These are phyloP conservation scores for Ogataea hybrid DNA, from an alignment of 1,139 yeast genomes.

Conservation along the genomic window DNA sequence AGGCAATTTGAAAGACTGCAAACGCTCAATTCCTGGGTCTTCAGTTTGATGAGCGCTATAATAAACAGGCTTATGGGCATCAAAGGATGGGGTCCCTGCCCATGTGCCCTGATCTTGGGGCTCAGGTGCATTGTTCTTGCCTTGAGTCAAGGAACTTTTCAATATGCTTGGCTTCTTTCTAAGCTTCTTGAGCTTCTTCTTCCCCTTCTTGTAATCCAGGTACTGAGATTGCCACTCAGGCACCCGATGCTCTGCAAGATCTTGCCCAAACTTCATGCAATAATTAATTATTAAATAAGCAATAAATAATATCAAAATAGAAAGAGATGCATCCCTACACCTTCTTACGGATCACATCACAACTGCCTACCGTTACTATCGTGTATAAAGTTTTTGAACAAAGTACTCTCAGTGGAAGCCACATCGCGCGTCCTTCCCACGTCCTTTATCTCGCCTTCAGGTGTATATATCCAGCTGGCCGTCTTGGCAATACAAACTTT, in stretches of 20 bases:
- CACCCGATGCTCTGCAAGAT: conserved; percentile 55
- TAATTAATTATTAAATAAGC: neutral
- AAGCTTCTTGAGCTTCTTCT: conserved; percentile 54
- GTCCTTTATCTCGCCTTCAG: conserved; percentile 31
- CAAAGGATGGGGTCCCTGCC: neutral
- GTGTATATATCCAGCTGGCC: conserved; percentile 42
- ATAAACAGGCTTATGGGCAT: neutral
- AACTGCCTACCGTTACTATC: conserved; percentile 15
- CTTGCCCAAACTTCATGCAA: conserved; percentile 61
- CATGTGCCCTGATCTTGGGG: neutral
- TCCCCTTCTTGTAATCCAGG: conserved; percentile 68
- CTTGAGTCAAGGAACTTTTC: neutral
- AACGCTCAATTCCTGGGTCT: conserved; percentile 5
- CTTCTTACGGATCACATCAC: neutral
- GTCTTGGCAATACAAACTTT: conserved; percentile 44
- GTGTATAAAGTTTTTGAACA: conserved; percentile 9
- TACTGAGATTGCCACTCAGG: conserved; percentile 89
- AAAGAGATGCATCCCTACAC: conserved; percentile 3
- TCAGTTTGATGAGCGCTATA: neutral
- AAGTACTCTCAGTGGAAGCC: conserved; percentile 23
- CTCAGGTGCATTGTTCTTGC: neutral
- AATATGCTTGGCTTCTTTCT: conserved; percentile 26
- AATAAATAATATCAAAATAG: neutral
- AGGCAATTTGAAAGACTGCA: conserved; percentile 20
- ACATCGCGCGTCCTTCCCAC: conserved; percentile 19